These are phyloP conservation scores for Sphaerulina populicola DNA, from an alignment of 2,329 filamentous ascomycete species.

Conservation along the genomic window DNA sequence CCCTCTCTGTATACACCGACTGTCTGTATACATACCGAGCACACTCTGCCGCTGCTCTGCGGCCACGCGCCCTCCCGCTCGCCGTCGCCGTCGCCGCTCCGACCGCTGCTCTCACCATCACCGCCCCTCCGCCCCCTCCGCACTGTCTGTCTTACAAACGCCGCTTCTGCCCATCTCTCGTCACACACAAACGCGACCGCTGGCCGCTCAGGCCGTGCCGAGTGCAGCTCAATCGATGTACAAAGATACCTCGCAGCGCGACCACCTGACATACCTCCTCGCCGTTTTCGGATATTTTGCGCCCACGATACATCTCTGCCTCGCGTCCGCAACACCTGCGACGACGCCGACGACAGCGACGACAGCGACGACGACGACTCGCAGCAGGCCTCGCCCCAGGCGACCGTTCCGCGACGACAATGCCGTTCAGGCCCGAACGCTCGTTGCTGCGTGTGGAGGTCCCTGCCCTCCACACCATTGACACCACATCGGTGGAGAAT, in stretches of 20 bases:
- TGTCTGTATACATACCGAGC: no score
- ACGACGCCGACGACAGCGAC: neutral
- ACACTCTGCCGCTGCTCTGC: no score
- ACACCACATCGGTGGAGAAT: conserved; percentile 85
- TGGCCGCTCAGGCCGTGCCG: no score
- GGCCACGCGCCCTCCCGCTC: no score
- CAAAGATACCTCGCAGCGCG: conserved; percentile 4
- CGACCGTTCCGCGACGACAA: conserved; percentile 37
- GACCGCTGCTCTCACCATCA: no score
- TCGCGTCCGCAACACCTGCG: conserved; percentile 1
- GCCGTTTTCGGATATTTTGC: conserved; percentile 12
- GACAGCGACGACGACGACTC: conserved; percentile 5
- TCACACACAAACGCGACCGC: no score
- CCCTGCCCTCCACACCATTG: conserved; percentile 86
- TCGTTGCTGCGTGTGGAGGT: conserved; percentile 88
- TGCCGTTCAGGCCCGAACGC: conserved; percentile 76
- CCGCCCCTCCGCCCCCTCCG: no score
- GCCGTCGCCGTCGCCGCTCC: no score
- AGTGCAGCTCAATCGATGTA: conserved; percentile 1
- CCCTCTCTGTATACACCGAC: no score
- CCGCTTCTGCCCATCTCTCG: no score
- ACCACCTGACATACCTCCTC: conserved; percentile 8
- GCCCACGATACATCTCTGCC: conserved; percentile 8
- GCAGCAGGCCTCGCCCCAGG: conserved; percentile 2
- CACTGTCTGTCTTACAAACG: no score